Conservation (phyloP, 2,329 filamentous ascomycete genomes). For the Cladosporium phlei region DNA sequence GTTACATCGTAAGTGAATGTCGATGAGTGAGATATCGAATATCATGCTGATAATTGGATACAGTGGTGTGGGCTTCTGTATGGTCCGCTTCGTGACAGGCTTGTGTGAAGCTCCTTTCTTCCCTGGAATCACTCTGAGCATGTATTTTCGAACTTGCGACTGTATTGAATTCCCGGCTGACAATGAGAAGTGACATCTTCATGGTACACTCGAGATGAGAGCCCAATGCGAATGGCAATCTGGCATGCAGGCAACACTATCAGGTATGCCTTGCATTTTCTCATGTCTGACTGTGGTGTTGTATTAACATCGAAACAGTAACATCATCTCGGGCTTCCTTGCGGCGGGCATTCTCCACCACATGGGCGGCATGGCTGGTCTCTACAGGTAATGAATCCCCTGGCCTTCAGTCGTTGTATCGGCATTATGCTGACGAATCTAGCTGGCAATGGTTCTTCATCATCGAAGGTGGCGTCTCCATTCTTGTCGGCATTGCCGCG, state of each 20-base stretch:
- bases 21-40: too few relatives aligned
- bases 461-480: slow-evolving; percentile 55
- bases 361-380: slow-evolving; percentile 33
- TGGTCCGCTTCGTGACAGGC: slow-evolving; percentile 37
- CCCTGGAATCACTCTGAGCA: slow-evolving; percentile 36
- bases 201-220: slow-evolving; percentile 46
- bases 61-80: slow-evolving; percentile 31
- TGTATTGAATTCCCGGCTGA: too few relatives aligned
- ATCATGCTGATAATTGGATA: too few relatives aligned
- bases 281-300: too few relatives aligned
- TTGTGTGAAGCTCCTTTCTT: slow-evolving; percentile 38
- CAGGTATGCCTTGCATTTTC: too few relatives aligned
- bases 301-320: too few relatives aligned
- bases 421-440: too few relatives aligned
- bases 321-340: slow-evolving; percentile 43
- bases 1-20: slow-evolving; percentile 29
- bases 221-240: slow-evolving; percentile 42
- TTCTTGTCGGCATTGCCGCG: slow-evolving; percentile 49
- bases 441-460: slow-evolving; percentile 29
- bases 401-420: too few relatives aligned
- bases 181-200: slow-evolving; percentile 37
- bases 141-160: too few relatives aligned
- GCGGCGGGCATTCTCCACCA: slow-evolving; percentile 43
- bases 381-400: too few relatives aligned
- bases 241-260: slow-evolving; percentile 45